These are phyloP conservation scores for Hypoxylon fuscum DNA, from an alignment of 495 filamentous ascomycete genomes.

Conservation along the genomic window DNA sequence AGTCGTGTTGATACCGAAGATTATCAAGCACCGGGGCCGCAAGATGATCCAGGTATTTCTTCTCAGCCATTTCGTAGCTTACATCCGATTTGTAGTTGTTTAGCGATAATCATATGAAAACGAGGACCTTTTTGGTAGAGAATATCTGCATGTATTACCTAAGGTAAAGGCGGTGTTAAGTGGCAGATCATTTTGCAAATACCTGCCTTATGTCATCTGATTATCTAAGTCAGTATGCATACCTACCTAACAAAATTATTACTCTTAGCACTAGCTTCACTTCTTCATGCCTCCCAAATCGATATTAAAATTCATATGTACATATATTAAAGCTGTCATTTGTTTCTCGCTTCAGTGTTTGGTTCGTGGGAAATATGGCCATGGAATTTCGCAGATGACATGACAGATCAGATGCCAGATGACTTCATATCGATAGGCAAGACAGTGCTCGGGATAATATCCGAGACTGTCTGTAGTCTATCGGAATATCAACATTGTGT, in stretches of 20 bases:
- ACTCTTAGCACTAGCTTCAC: no score
- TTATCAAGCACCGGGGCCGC: conserved; percentile 79
- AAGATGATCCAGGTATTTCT: conserved; percentile 52
- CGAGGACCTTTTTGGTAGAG: conserved; percentile 25
- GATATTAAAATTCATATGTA: no score
- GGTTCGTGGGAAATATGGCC: not conserved
- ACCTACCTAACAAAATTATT: no score
- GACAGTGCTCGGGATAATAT: not conserved
- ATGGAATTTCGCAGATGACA: conserved; percentile 7
- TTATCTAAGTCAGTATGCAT: no score
- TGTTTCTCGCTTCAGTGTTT: no score
- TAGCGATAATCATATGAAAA: not conserved
- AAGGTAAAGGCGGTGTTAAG: conserved; percentile 30
- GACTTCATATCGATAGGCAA: conserved; percentile 2
- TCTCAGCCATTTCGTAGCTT: conserved; percentile 36
- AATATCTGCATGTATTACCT: not conserved
- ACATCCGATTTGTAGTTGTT: not conserved
- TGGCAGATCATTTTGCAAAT: conserved; percentile 3
- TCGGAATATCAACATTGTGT: not conserved
- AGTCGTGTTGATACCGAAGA: conserved; percentile 86
- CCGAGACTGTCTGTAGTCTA: not conserved
- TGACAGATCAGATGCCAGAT: conserved; percentile 4
- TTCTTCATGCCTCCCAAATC: no score
- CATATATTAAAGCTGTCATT: no score
- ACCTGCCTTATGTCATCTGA: not conserved